Evolutionary conservation across 2,329 filamentous ascomycete species (phyloP).

Genomic region (Aspergillus fischeri): DNA sequence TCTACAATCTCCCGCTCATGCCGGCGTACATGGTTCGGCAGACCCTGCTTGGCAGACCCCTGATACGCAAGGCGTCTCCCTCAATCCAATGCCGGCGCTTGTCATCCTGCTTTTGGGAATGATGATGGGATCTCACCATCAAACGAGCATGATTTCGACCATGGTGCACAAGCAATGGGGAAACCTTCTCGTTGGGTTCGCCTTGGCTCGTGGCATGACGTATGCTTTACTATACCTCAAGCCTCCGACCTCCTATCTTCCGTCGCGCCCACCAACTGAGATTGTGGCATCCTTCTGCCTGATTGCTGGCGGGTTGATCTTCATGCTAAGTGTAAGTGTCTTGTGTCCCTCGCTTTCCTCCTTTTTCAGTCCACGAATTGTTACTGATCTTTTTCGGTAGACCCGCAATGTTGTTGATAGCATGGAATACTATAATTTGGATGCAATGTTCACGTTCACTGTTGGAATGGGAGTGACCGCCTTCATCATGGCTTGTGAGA

Average conservation of each 20-base stretch:
- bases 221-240: constrained; percentile 76
- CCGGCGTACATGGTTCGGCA: constrained; percentile 33
- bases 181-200: constrained; percentile 73
- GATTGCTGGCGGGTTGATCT: constrained; percentile 80
- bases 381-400: constrained; percentile 38
- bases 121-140: constrained; percentile 94
- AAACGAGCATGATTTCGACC: constrained; percentile 74
- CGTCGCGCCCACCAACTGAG: constrained; percentile 84
- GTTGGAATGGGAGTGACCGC: constrained; percentile 79
- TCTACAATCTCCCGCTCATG: constrained; percentile 35
- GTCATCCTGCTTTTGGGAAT: constrained; percentile 82
- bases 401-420: constrained; percentile 70
- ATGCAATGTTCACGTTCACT: constrained; percentile 93
- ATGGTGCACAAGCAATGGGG: constrained; percentile 97
- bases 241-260: constrained; percentile 74
- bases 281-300: constrained; percentile 83
- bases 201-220: constrained; percentile 71
- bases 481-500: constrained; percentile 79
- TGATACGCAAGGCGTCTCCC: constrained; percentile 65
- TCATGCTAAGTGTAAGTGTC: constrained; percentile 77
- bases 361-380: not conserved
- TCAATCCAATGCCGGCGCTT: constrained; percentile 84
- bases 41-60: constrained; percentile 57
- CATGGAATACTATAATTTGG: constrained; percentile 72
- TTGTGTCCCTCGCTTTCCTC: not conserved